Evolutionary conservation across 2,329 filamentous ascomycete genomes (phyloP).

Genomic region (Shiraia bambusicola): DNA sequence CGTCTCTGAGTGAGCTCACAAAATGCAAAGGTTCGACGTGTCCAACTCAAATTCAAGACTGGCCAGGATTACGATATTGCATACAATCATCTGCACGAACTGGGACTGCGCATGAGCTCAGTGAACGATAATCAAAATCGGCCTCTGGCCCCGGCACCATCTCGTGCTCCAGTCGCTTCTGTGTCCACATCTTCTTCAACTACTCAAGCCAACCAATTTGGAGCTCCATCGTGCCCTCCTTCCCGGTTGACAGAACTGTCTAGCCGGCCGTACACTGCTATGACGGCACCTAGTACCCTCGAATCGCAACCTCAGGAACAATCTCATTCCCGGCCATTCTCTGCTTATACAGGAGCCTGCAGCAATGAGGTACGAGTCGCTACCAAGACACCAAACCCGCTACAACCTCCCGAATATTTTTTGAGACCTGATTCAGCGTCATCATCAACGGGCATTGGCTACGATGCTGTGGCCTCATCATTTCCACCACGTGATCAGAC

Average conservation of each 20-base stretch:
- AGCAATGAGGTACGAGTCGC: not conserved
- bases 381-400: conserved; percentile 8
- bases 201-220: conserved; percentile 5
- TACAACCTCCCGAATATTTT: conserved; percentile 31
- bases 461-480: conserved; percentile 1
- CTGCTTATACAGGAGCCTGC: conserved; percentile 13
- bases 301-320: conserved; percentile 15
- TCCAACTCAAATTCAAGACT: conserved; percentile 49
- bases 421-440: conserved; percentile 27
- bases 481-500: conserved; percentile 3
- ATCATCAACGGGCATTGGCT: conserved; percentile 11
- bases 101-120: conserved; percentile 37
- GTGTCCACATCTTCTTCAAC: not conserved
- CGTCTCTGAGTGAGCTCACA: conserved; percentile 9
- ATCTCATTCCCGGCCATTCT: conserved; percentile 15
- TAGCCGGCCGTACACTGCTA: conserved; percentile 26
- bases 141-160: conserved; percentile 9
- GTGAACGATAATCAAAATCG: conserved; percentile 14
- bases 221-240: conserved; percentile 28
- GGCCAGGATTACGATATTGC: conserved; percentile 41
- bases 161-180: conserved; percentile 1
- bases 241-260: conserved; percentile 29
- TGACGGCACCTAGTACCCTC: conserved; percentile 9
- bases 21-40: conserved; percentile 42
- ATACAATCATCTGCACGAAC: conserved; percentile 33